phyloP scores from a whole-genome alignment of 768 basidiomycete genomes.

The Auricularia sp. region DNA sequence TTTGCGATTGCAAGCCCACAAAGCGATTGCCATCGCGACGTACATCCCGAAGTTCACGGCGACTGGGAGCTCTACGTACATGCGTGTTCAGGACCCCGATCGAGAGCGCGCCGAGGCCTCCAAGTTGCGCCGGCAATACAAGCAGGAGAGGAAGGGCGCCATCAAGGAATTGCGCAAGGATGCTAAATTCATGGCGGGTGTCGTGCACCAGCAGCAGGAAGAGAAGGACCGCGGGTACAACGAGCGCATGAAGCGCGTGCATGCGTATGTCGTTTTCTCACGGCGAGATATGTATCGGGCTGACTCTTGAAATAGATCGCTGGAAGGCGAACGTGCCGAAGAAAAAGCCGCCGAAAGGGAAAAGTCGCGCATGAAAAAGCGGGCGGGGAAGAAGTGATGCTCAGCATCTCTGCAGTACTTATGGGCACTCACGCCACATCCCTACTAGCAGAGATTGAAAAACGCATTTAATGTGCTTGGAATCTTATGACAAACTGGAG shows the following conservation, averaged over 20 bases:
- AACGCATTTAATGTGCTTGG: too few species aligned
- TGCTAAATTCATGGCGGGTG: slow-evolving; percentile 80
- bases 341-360: slow-evolving; percentile 86
- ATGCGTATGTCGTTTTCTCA: not conserved
- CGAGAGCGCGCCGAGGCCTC: slow-evolving; percentile 77
- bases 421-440: too few species aligned
- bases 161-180: slow-evolving; percentile 95
- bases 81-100: slow-evolving; percentile 81
- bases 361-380: slow-evolving; percentile 64
- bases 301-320: slow-evolving; percentile 35
- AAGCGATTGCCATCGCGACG: slow-evolving; percentile 89
- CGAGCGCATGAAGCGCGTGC: slow-evolving; percentile 70
- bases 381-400: slow-evolving; percentile 42
- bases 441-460: too few species aligned
- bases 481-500: too few species aligned
- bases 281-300: slow-evolving; percentile 18
- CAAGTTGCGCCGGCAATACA: slow-evolving; percentile 81
- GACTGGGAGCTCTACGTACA: slow-evolving; percentile 52
- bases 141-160: slow-evolving; percentile 94
- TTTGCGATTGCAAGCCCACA: slow-evolving; percentile 81
- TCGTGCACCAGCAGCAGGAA: slow-evolving; percentile 72
- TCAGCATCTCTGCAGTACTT: too few species aligned
- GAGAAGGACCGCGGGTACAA: slow-evolving; percentile 79
- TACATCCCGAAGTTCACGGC: slow-evolving; percentile 91
- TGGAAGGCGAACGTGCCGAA: slow-evolving; percentile 86